Evolutionary conservation across 495 filamentous ascomycete species (phyloP), one percentile per base, ranked within the genome.

Genomic region (Pseudoneurospora amorphoporcata): DNA sequence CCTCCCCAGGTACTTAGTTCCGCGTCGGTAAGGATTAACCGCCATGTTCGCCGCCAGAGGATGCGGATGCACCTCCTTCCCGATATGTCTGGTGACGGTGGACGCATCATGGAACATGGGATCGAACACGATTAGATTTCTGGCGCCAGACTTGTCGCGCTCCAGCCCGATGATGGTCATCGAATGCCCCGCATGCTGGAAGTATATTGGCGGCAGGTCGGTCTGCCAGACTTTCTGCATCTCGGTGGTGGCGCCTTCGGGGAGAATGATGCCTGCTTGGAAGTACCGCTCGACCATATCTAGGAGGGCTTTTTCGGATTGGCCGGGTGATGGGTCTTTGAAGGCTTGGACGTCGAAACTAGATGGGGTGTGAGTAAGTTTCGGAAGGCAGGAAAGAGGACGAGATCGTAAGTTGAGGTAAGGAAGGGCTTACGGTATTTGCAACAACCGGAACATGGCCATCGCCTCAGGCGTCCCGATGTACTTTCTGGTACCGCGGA

Each of bases 401-500:
- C 3, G 14, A 68, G 17, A 10, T 10, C 14, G 68, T 41, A 43
- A 45, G 8, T 4, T 47, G 43, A 47, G 43, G 43, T 47, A 91
- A 89, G 80, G 84, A 72, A 97, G 29, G 9, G 83, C 88, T 78
- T 79, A 91, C 90, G 81, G 84, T 72, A 97, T 92, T 3, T 86
- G 84, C 42, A 94, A 81, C 73, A 87, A 88, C 45, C 87, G 81
- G 74, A 97, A 90, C 73, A 97, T 86, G 23, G 93, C 92, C 82
- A 94, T 88, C 4, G 93, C 94, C 86, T 99, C 95, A 29, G 93
- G 90, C 5, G 95, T 98, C 69, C 95, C 95, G 79, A 99, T 98
- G 75, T 94, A 99, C 77, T 98, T 98, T 39, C 95, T 88, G 0
- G 95, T 98, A 3, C 92, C 92, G 69, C 83, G 87, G 74, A 99